These are phyloP conservation scores for Dipodascopsis tothii DNA, from an alignment of 805 yeast genomes.

Conservation along the genomic window DNA sequence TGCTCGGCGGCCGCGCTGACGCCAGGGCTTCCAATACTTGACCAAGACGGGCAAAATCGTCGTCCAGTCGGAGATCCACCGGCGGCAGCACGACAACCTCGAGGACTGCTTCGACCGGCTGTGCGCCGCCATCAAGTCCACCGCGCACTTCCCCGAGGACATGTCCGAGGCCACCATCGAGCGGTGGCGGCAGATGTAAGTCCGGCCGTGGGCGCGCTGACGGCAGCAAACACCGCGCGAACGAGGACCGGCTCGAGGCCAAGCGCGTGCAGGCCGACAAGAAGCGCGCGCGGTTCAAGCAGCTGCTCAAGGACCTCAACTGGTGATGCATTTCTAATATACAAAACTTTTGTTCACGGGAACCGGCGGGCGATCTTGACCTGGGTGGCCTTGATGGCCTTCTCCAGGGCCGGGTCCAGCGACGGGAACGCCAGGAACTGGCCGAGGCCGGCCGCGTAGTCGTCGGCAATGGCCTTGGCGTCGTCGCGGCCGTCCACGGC, in stretches of 20 bases:
- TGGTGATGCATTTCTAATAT: too few species aligned
- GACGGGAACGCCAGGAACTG: neutral
- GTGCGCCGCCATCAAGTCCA: slow-evolving; percentile 42
- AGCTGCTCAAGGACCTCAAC: too few species aligned
- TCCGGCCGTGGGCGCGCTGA: too few species aligned
- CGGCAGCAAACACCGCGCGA: too few species aligned
- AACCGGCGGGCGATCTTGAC: neutral
- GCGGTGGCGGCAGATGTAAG: slow-evolving; percentile 14
- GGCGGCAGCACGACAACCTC: slow-evolving; percentile 54
- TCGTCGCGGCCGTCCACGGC: neutral
- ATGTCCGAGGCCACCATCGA: slow-evolving; percentile 2
- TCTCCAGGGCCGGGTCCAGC: neutral
- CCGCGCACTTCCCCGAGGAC: slow-evolving; percentile 35
- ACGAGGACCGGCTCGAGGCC: too few species aligned
- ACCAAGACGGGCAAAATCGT: slow-evolving; percentile 50
- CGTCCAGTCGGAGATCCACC: slow-evolving; percentile 51
- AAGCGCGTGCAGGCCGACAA: too few species aligned
- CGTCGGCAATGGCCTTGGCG: neutral
- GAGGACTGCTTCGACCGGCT: slow-evolving; percentile 56
- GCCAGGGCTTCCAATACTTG: slow-evolving; percentile 42
- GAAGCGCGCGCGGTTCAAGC: too few species aligned
- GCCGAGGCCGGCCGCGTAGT: neutral
- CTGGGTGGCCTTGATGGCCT: neutral
- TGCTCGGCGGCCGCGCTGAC: slow-evolving; percentile 11
- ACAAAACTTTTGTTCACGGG: too few species aligned